Conservation (phyloP, 345 rosid genomes). For the Eucalyptus shirleyi region DNA sequence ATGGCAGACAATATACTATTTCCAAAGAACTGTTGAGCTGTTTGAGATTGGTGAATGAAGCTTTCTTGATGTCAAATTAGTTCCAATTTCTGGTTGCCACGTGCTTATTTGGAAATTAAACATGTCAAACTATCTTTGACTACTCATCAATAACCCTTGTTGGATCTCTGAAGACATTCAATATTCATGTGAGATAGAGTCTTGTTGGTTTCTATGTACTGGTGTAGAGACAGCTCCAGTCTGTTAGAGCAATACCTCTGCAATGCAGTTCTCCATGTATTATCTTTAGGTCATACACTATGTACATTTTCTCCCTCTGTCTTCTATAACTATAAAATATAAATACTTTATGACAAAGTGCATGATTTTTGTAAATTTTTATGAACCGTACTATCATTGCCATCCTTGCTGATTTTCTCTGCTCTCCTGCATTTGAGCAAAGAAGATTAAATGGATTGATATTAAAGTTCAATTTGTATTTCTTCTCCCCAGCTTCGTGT, state of each 20-base stretch:
- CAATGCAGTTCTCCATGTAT: neutral
- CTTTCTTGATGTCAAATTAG: neutral
- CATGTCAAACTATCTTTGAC: neutral
- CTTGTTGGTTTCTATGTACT: neutral
- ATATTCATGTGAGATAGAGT: neutral
- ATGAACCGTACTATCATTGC: neutral
- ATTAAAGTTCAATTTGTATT: neutral
- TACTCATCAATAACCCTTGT: neutral
- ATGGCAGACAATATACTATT: neutral
- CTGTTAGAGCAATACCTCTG: neutral
- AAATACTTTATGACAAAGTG: neutral
- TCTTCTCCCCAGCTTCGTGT: constrained; percentile 58
- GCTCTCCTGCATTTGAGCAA: neutral
- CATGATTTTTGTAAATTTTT: neutral
- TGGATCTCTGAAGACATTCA: neutral
- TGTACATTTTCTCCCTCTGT: neutral
- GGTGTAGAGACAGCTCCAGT: neutral
- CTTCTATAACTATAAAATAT: neutral
- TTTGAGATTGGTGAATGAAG: neutral
- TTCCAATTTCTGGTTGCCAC: neutral
- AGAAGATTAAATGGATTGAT: neutral
- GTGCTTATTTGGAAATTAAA: neutral
- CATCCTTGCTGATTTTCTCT: neutral
- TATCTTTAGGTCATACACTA: too few species aligned
- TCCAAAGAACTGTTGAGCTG: neutral